Conservation (phyloP, 2,329 filamentous ascomycete genomes). For the Clonostachys rhizophaga region DNA sequence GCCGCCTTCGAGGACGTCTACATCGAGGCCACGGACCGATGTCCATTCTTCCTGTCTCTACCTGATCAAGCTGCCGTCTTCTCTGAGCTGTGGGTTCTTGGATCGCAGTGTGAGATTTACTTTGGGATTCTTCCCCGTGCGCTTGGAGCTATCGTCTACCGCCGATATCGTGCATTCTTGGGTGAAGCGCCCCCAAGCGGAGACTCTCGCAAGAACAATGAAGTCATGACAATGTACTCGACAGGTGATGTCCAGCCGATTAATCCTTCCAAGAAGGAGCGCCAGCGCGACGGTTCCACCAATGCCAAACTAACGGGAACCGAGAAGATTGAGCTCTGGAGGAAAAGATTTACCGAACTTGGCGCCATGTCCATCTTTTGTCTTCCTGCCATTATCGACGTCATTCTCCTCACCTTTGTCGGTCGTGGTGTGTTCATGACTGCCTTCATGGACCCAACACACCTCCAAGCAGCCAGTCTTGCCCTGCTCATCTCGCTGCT, state of each 20-base stretch:
- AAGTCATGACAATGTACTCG: slow-evolving; percentile 26
- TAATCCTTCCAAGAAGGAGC: neutral
- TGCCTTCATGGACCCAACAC: slow-evolving; percentile 45
- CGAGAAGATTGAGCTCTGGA: slow-evolving; percentile 8
- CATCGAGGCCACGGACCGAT: slow-evolving; percentile 56
- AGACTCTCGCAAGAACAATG: slow-evolving; percentile 12
- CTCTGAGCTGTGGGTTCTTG: slow-evolving; percentile 57
- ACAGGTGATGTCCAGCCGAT: slow-evolving; percentile 13
- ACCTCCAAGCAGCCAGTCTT: slow-evolving; percentile 46
- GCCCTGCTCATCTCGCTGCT: slow-evolving; percentile 55
- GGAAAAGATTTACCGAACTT: slow-evolving; percentile 32
- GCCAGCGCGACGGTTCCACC: neutral
- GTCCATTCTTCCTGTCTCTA: slow-evolving; percentile 55
- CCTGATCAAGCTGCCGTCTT: slow-evolving; percentile 61
- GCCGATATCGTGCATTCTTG: slow-evolving; percentile 19
- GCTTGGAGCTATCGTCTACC: slow-evolving; percentile 36
- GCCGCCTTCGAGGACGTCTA: slow-evolving; percentile 58
- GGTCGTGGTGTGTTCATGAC: slow-evolving; percentile 59
- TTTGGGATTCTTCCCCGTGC: slow-evolving; percentile 49
- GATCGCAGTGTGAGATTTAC: slow-evolving; percentile 58
- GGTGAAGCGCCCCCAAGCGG: slow-evolving; percentile 14
- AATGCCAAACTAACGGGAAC: slow-evolving; percentile 3
- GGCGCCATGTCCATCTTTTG: slow-evolving; percentile 58
- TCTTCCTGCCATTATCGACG: slow-evolving; percentile 57
- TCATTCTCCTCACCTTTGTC: slow-evolving; percentile 51